Percentiles rank a stretch among this genome's conserved stretches.
Conservation (phyloP, 306 rosid species). For the Prosopis cineraria region DNA sequence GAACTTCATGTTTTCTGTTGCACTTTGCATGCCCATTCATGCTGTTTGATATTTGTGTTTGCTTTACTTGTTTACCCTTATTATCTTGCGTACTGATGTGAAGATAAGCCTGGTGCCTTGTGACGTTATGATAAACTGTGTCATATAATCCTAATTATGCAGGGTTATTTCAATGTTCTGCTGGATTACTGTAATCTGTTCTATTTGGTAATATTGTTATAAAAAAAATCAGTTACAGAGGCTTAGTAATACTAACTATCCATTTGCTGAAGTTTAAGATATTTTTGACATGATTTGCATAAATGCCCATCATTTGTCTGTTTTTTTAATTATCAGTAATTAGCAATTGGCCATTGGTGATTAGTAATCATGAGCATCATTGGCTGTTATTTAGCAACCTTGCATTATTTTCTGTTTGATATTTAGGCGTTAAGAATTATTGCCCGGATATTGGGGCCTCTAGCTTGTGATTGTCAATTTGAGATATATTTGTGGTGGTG, state of each 20-base stretch:
- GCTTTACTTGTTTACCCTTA: neutral
- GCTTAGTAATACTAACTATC: neutral
- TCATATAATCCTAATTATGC: neutral
- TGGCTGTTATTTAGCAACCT: neutral
- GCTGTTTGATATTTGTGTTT: constrained; percentile 15
- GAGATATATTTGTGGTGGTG: constrained; percentile 5
- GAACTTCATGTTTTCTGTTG: neutral
- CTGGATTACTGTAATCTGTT: neutral
- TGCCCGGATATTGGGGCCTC: neutral
- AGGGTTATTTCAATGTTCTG: neutral
- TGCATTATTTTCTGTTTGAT: neutral
- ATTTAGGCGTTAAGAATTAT: neutral
- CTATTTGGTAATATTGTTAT: constrained; percentile 4
- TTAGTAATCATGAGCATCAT: neutral
- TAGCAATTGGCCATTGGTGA: neutral
- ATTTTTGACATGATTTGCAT: neutral
- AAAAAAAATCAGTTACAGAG: neutral
- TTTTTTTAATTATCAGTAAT: neutral
- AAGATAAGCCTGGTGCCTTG: neutral
- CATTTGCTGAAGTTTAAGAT: neutral
- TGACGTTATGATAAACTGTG: neutral
- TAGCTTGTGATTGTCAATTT: neutral
- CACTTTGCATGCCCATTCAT: constrained; percentile 11
- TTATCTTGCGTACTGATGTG: neutral
- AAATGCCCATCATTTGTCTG: neutral